These are phyloP conservation scores for Infundibulicybe gibba DNA, from an alignment of 768 basidiomycete genomes.

Conservation along the genomic window DNA sequence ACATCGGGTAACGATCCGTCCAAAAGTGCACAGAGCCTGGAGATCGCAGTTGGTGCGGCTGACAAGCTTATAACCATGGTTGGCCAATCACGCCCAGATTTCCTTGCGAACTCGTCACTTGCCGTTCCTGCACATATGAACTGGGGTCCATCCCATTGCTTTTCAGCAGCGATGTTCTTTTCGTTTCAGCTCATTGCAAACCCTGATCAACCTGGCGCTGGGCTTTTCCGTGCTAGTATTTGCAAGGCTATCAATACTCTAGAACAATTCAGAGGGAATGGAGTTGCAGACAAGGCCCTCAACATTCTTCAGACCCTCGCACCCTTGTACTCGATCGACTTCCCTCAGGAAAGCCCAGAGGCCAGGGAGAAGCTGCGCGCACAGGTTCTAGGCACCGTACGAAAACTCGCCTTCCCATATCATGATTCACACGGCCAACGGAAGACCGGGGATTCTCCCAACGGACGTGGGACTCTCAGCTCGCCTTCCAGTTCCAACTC, in stretches of 20 bases:
- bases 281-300: constrained; percentile 72
- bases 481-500: constrained; percentile 60
- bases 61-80: constrained; percentile 78
- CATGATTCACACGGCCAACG: constrained; percentile 61
- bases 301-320: constrained; percentile 69
- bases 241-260: constrained; percentile 63
- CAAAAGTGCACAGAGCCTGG: constrained; percentile 58
- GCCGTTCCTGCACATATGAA: constrained; percentile 81
- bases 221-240: constrained; percentile 73
- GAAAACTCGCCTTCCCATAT: constrained; percentile 80
- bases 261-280: constrained; percentile 58
- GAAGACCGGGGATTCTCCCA: constrained; percentile 45
- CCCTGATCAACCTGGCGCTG: constrained; percentile 76
- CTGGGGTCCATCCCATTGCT: constrained; percentile 82
- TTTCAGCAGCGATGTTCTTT: constrained; percentile 88
- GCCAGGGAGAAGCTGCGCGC: constrained; percentile 57
- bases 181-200: constrained; percentile 84
- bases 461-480: constrained; percentile 38
- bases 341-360: constrained; percentile 43
- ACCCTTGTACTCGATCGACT: constrained; percentile 69
- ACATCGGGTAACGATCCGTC: constrained; percentile 28
- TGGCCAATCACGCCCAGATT: constrained; percentile 72
- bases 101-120: constrained; percentile 62
- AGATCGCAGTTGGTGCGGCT: constrained; percentile 73
- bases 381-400: constrained; percentile 60